Evolutionary conservation across 495 filamentous ascomycete species (phyloP).

Genomic region (Rostrohypoxylon terebratum): DNA sequence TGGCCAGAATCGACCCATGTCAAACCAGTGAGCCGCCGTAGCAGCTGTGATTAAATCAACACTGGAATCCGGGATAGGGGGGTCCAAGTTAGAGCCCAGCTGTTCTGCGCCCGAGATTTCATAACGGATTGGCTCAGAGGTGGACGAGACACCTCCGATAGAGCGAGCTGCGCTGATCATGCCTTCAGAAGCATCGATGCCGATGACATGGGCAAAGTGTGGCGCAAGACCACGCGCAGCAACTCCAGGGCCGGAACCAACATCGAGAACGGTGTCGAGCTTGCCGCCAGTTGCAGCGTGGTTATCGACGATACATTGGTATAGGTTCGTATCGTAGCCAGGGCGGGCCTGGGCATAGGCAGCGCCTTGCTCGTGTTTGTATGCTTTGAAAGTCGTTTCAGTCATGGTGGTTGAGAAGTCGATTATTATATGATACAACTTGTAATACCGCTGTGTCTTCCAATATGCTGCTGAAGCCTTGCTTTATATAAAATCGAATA

Average conservation of each 20-base stretch:
- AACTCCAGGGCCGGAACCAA: constrained; percentile 8
- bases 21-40: constrained; percentile 22
- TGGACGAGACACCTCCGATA: constrained; percentile 12
- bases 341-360: neutral
- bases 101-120: constrained; percentile 14
- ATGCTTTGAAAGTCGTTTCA: constrained; percentile 9
- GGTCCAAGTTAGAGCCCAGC: constrained; percentile 11
- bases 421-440: neutral
- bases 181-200: constrained; percentile 19
- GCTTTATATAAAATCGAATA: neutral
- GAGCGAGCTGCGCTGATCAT: constrained; percentile 19
- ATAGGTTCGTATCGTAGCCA: neutral
- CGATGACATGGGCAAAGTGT: constrained; percentile 17
- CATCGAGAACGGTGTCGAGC: constrained; percentile 13
- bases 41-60: constrained; percentile 24
- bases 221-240: constrained; percentile 2
- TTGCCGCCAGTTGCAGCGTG: constrained; percentile 4
- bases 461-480: neutral
- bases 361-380: constrained; percentile 5
- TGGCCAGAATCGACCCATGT: constrained; percentile 19
- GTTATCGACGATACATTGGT: constrained; percentile 1
- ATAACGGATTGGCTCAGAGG: constrained; percentile 15
- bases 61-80: constrained; percentile 2
- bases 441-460: neutral
- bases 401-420: neutral